Evolutionary conservation across 768 basidiomycete genomes (phyloP).

Genomic region (Ramaria sp.): DNA sequence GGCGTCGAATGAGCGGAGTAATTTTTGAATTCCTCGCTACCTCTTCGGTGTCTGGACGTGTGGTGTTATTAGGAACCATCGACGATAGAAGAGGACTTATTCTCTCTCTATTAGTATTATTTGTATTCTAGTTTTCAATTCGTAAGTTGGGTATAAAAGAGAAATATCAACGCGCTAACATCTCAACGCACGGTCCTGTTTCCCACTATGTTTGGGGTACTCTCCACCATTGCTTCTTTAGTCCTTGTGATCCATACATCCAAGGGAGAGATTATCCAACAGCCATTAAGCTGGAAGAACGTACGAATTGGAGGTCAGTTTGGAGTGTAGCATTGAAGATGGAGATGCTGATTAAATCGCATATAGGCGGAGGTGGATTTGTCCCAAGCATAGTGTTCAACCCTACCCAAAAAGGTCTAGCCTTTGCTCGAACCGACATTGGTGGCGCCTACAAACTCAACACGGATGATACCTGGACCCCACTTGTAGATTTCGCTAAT

Average conservation of each 20-base stretch:
- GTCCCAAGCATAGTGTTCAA: slow-evolving; percentile 54
- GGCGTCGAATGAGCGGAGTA: background rate
- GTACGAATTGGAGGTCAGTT: slow-evolving; percentile 35
- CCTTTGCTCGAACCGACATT: slow-evolving; percentile 58
- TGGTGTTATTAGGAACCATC: too few relatives aligned
- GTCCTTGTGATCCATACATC: background rate
- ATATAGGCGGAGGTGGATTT: slow-evolving; percentile 20
- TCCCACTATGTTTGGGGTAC: background rate
- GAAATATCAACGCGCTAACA: background rate
- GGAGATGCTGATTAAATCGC: slow-evolving; percentile 20
- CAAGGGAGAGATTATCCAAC: background rate
- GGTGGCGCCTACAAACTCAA: slow-evolving; percentile 57
- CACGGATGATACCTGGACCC: slow-evolving; percentile 49
- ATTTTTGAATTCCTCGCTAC: background rate
- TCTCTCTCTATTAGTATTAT: too few relatives aligned
- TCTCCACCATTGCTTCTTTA: background rate
- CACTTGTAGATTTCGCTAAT: slow-evolving; percentile 44
- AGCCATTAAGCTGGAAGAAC: slow-evolving; percentile 39
- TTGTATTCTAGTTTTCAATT: too few relatives aligned
- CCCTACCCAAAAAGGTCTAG: slow-evolving; percentile 45
- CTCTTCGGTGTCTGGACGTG: background rate
- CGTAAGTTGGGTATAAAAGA: too few relatives aligned
- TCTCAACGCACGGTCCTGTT: background rate
- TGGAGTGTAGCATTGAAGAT: slow-evolving; percentile 14
- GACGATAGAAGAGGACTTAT: too few relatives aligned